Base-by-base conservation (phyloP, 345 rosid genomes). In the Trapa bicornis region DNA sequence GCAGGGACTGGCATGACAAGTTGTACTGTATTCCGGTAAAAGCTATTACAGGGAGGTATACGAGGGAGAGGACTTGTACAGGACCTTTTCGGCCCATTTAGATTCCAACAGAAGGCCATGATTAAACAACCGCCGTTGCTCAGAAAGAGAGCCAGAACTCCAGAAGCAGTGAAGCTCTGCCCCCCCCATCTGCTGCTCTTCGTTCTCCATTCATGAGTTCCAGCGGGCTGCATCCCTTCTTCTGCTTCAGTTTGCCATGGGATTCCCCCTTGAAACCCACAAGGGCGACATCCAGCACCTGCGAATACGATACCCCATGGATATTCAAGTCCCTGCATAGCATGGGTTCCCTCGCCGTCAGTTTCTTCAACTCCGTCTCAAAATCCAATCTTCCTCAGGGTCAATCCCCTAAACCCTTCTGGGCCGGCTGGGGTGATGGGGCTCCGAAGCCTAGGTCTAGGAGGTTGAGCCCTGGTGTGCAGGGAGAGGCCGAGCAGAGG, bases 401-500 rank as follows among this genome's bases (percentile, higher is more conserved):
- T 29, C 56, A 16, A 50, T 50, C 56, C 56, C 56, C 53, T 14
- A 50, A 15, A 50, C 22, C 3, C 22, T 5, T 15, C 56, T 17
- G 22, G 56, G 56, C 22, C 3, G 56, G 53, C 53, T 47, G 16
- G 16, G 53, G 52, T 2, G 52, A 13, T 47, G 52, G 1, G 35
- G 14, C 37, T 3, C 6, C 16, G 61, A 67, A 11, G 42, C 5
- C 69, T 8, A 83, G 75, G 72, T 0, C 43, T 12, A 47, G 53
- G 53, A 70, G 68, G 14, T 74, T 82, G 80, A 81, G 77, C 41
- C 74, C 72, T 16, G 78, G 53, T 54, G 92, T 83, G 79, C 96
- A 91, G 77, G 96, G 87, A 53, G 97, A 89, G 82, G 89, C 92
- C 52, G 96, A 94, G 73, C 97, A 87, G 60, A 85, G 86, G 52